Conservation (phyloP, 306 rosid genomes). For the Vigna angularis region DNA sequence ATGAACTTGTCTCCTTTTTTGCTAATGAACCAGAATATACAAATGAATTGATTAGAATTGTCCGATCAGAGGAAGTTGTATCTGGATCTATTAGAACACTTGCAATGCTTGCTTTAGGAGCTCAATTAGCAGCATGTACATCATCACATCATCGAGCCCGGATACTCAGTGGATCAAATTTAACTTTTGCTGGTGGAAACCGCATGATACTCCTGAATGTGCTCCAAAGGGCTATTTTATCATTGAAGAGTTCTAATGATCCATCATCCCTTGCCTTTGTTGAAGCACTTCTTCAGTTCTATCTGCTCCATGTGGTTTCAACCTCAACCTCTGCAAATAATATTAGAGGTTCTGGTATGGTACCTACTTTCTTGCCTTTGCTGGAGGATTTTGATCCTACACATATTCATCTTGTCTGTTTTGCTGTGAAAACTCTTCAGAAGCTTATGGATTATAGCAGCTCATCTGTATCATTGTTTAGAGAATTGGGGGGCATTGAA, state of each 20-base stretch:
- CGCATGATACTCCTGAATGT: conserved; percentile 97
- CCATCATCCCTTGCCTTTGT: conserved; percentile 95
- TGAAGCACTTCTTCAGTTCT: conserved; percentile 98
- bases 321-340: conserved; percentile 90
- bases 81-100: conserved; percentile 93
- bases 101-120: conserved; percentile 98
- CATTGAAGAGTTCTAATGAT: conserved; percentile 83
- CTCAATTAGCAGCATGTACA: conserved; percentile 96
- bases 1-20: conserved; percentile 90
- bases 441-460: conserved; percentile 98
- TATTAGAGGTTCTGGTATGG: conserved; percentile 97
- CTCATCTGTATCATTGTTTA: conserved; percentile 94
- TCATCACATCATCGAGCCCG: conserved; percentile 96
- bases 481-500: conserved; percentile 95
- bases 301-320: conserved; percentile 94
- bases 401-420: conserved; percentile 92
- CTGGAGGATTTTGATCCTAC: conserved; percentile 89
- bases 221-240: conserved; percentile 91
- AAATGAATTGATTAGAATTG: conserved; percentile 91
- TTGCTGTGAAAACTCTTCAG: conserved; percentile 96
- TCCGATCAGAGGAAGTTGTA: conserved; percentile 83
- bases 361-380: conserved; percentile 93
- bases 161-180: conserved; percentile 90
- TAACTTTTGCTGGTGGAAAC: conserved; percentile 94
- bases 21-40: conserved; percentile 99